Conservation (phyloP, 73 alveolate species). For the Paramecium tetraurelia region DNA sequence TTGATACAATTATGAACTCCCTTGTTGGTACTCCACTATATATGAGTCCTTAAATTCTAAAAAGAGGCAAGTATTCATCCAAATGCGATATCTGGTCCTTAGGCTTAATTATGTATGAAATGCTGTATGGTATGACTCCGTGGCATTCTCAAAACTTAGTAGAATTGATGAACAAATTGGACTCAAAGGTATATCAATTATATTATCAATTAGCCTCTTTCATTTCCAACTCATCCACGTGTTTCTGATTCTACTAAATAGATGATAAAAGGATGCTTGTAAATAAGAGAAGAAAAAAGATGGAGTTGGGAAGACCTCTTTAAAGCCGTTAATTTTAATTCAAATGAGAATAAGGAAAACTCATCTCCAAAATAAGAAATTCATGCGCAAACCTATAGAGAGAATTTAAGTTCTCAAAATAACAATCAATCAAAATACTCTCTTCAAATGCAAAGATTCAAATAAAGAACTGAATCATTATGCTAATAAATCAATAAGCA, state of each 20-base stretch:
- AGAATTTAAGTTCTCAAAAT: background rate
- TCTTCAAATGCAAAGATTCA: background rate
- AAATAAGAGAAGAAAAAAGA: background rate
- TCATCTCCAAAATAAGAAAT: background rate
- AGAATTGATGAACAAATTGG: background rate
- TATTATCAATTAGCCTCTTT: background rate
- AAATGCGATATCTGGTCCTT: conserved; percentile 61
- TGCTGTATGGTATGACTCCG: conserved; percentile 60
- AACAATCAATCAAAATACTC: background rate
- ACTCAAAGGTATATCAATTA: background rate
- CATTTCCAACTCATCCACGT: background rate
- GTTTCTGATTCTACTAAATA: background rate
- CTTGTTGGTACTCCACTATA: conserved; percentile 63
- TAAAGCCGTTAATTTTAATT: background rate
- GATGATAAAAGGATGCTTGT: background rate
- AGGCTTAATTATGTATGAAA: conserved; percentile 59
- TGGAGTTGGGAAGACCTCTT: background rate
- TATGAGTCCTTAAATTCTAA: conserved; percentile 61
- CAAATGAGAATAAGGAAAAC: background rate
- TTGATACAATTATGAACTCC: conserved; percentile 50
- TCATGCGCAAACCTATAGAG: background rate
- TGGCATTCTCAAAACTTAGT: conserved; percentile 42
- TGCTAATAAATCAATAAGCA: background rate
- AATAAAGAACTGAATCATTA: conserved; percentile 17
- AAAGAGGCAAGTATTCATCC: conserved; percentile 45